phyloP scores from a whole-genome alignment of 2,329 filamentous ascomycete species.

The Aspergillus sp. region DNA sequence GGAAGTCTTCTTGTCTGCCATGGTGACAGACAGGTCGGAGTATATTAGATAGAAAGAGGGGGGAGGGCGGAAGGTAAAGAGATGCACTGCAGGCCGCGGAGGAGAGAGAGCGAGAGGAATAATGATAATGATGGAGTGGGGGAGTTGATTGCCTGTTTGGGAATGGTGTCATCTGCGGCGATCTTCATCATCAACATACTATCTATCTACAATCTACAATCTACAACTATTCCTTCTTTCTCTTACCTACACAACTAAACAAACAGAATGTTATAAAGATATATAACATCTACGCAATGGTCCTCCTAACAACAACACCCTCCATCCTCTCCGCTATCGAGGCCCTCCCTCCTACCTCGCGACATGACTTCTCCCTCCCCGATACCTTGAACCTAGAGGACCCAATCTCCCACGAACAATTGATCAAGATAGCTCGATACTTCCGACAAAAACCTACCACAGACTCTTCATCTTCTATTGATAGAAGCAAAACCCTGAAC shows the following conservation, averaged over 20 bases:
- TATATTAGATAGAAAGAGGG: not conserved
- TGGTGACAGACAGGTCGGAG: conserved; percentile 23
- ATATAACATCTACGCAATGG: conserved; percentile 33
- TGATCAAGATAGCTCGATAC: conserved; percentile 40
- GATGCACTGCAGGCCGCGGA: not conserved
- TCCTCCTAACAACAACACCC: conserved; percentile 43
- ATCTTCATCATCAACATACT: not conserved
- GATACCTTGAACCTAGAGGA: conserved; percentile 28
- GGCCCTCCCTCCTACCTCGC: conserved; percentile 32
- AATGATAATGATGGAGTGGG: conserved; percentile 12
- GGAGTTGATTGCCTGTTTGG: conserved; percentile 29
- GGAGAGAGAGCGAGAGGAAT: not conserved
- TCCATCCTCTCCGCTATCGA: conserved; percentile 43
- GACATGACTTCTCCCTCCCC: conserved; percentile 39
- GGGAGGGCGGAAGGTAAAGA: conserved; percentile 7
- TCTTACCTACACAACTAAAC: not conserved
- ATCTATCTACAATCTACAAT: conserved; percentile 8
- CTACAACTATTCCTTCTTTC: conserved; percentile 13
- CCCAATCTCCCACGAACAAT: conserved; percentile 46
- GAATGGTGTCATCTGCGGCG: conserved; percentile 18
- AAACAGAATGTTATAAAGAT: not conserved
- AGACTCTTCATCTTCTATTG: no score
- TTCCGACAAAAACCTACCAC: conserved; percentile 21
- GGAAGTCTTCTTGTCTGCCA: conserved; percentile 35
- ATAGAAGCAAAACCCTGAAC: conserved; percentile 58